phyloP scores from a whole-genome alignment of 2,329 filamentous ascomycete species.

The Dothiorella sarmentorum region DNA sequence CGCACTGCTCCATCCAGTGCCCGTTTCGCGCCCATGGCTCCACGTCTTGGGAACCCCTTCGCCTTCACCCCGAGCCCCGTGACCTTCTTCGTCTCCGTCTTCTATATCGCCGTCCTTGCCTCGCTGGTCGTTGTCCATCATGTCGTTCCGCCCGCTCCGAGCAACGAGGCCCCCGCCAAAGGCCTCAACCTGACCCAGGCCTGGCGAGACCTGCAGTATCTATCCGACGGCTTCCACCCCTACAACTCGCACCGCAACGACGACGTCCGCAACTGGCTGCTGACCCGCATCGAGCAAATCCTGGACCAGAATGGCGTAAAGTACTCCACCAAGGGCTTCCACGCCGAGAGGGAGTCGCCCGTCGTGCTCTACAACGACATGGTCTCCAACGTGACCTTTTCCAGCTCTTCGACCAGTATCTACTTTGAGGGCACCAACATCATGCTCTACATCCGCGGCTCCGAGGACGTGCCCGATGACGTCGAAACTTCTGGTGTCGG shows the following conservation, averaged over 20 bases:
- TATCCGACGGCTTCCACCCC: slow-evolving; percentile 77
- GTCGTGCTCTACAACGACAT: slow-evolving; percentile 76
- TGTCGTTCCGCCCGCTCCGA: slow-evolving; percentile 57
- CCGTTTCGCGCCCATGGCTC: background rate
- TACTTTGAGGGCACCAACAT: slow-evolving; percentile 95
- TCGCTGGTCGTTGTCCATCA: slow-evolving; percentile 72
- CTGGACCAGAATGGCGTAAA: slow-evolving; percentile 57
- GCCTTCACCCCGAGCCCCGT: slow-evolving; percentile 80
- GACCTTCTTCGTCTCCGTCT: slow-evolving; percentile 69
- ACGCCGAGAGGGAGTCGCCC: background rate
- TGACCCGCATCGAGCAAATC: slow-evolving; percentile 68
- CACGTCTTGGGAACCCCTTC: slow-evolving; percentile 46
- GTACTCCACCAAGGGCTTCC: slow-evolving; percentile 35
- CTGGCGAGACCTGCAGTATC: slow-evolving; percentile 74
- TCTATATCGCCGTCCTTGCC: slow-evolving; percentile 76
- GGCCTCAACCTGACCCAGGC: slow-evolving; percentile 82
- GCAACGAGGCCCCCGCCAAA: slow-evolving; percentile 37
- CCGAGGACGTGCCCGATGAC: slow-evolving; percentile 58
- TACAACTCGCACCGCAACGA: slow-evolving; percentile 87
- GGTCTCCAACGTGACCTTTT: slow-evolving; percentile 72
- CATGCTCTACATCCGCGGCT: slow-evolving; percentile 84
- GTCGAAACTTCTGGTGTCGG: slow-evolving; percentile 45
- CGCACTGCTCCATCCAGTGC: background rate
- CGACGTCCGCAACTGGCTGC: slow-evolving; percentile 70
- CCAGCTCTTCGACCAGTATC: slow-evolving; percentile 50